Conservation (phyloP, 495 filamentous ascomycete genomes). For the Aspergillus panamensis region DNA sequence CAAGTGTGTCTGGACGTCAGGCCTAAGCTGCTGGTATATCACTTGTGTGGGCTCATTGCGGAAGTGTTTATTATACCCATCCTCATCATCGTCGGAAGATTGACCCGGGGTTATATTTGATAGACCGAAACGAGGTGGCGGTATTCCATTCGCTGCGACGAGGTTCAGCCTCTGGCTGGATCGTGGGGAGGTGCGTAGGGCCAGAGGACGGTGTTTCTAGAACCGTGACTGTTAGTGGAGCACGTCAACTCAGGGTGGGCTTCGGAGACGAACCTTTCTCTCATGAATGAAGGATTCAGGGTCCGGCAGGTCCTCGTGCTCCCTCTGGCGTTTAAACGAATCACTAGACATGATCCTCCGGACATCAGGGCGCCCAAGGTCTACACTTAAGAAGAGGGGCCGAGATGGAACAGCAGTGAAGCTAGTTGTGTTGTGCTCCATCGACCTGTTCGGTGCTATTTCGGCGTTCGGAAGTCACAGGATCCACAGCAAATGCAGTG, state of each 20-base stretch:
- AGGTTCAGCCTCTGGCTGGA: conserved; percentile 19
- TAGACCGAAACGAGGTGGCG: conserved; percentile 18
- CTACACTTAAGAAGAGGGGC: neutral
- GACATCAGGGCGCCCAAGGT: neutral
- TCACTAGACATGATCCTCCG: conserved; percentile 21
- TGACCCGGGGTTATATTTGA: conserved; percentile 40
- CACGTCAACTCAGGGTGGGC: neutral
- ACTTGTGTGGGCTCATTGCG: neutral
- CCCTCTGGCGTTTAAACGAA: conserved; percentile 25
- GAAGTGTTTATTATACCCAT: conserved; percentile 7
- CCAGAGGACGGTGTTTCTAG: conserved; percentile 35
- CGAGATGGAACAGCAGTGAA: neutral
- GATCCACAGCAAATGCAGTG: conserved; percentile 1
- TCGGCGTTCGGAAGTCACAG: neutral
- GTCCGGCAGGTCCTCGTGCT: conserved; percentile 19
- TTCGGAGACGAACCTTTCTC: conserved; percentile 22
- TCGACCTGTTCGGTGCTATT: neutral
- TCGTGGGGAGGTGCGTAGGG: conserved; percentile 34
- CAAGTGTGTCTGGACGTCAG: neutral
- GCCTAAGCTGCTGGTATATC: conserved; percentile 5
- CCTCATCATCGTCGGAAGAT: conserved; percentile 37
- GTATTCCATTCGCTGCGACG: conserved; percentile 16
- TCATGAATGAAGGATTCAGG: conserved; percentile 16
- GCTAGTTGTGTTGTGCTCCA: neutral
- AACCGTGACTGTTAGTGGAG: conserved; percentile 4